Evolutionary conservation across 2,329 filamentous ascomycete genomes (phyloP).

Genomic region (Fusarium armeniacum): DNA sequence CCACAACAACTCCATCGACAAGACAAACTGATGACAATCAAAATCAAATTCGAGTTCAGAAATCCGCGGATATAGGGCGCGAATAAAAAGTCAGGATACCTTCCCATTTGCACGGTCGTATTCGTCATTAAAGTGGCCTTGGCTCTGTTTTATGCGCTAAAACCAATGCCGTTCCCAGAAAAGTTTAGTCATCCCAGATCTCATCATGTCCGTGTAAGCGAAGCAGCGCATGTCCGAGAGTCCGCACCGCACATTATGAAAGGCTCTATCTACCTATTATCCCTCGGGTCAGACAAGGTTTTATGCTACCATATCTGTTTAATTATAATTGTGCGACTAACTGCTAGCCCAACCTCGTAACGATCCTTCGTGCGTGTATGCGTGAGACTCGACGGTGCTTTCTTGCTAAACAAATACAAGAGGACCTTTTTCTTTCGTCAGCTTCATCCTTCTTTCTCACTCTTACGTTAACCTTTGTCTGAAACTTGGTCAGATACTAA

Average conservation of each 20-base stretch:
- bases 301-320: not conserved
- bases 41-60: not conserved
- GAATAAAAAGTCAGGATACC: constrained; percentile 13
- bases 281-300: constrained; percentile 5
- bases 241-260: constrained; percentile 2
- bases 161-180: constrained; percentile 19
- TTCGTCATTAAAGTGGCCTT: constrained; percentile 43
- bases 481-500: constrained; percentile 36
- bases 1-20: constrained; percentile 9
- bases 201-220: constrained; percentile 35
- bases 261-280: not conserved
- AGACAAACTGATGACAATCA: not conserved
- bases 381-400: constrained; percentile 12
- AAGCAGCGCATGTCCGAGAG: constrained; percentile 30
- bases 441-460: constrained; percentile 25
- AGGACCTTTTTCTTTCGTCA: constrained; percentile 18
- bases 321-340: constrained; percentile 22
- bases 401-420: constrained; percentile 5
- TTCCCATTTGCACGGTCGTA: constrained; percentile 21
- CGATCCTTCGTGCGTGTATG: not conserved
- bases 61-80: constrained; percentile 20
- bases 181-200: constrained; percentile 32
- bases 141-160: constrained; percentile 30
- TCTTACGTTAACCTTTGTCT: constrained; percentile 20
- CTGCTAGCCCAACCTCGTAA: constrained; percentile 12